phyloP scores from a whole-genome alignment of 2,329 filamentous ascomycete species.

The Fusarium pseudoanthophilum region DNA sequence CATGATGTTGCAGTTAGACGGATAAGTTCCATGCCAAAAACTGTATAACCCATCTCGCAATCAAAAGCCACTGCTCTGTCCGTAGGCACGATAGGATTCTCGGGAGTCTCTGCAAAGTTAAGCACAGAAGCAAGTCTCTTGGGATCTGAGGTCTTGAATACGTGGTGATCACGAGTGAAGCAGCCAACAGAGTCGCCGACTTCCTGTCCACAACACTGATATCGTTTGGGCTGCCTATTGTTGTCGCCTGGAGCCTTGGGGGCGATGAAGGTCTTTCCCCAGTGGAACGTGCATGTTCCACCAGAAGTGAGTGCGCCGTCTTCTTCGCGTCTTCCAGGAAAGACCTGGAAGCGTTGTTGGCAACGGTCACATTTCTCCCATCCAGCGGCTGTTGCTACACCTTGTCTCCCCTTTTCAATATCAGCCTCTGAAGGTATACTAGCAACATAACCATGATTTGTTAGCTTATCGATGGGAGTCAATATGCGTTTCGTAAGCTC shows the following conservation, averaged over 20 bases:
- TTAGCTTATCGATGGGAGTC: slow-evolving; percentile 72
- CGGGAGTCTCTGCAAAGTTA: slow-evolving; percentile 83
- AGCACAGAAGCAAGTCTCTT: slow-evolving; percentile 81
- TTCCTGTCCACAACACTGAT: slow-evolving; percentile 81
- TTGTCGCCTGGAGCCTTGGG: slow-evolving; percentile 66
- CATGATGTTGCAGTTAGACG: slow-evolving; percentile 89
- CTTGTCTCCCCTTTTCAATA: slow-evolving; percentile 72
- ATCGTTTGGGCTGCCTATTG: slow-evolving; percentile 69
- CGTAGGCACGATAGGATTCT: slow-evolving; percentile 62
- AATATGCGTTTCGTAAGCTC: slow-evolving; percentile 70
- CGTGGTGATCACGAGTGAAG: slow-evolving; percentile 75
- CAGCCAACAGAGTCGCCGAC: slow-evolving; percentile 82
- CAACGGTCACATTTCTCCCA: slow-evolving; percentile 94
- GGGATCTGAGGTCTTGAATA: slow-evolving; percentile 84
- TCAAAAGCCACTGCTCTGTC: slow-evolving; percentile 84
- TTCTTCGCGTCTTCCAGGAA: slow-evolving; percentile 81
- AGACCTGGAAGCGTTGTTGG: slow-evolving; percentile 87
- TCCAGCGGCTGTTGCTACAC: slow-evolving; percentile 73
- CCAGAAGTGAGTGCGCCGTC: slow-evolving; percentile 81
- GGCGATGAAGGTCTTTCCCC: slow-evolving; percentile 74
- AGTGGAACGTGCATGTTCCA: slow-evolving; percentile 84
- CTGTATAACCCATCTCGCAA: slow-evolving; percentile 98
- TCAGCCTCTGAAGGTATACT: slow-evolving; percentile 72
- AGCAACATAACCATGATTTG: slow-evolving; percentile 79
- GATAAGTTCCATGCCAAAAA: slow-evolving; percentile 86